Evolutionary conservation across 1,139 yeast species (phyloP), one percentile per base, ranked within the genome.

Genomic region (Saccharomyces uvarum): DNA sequence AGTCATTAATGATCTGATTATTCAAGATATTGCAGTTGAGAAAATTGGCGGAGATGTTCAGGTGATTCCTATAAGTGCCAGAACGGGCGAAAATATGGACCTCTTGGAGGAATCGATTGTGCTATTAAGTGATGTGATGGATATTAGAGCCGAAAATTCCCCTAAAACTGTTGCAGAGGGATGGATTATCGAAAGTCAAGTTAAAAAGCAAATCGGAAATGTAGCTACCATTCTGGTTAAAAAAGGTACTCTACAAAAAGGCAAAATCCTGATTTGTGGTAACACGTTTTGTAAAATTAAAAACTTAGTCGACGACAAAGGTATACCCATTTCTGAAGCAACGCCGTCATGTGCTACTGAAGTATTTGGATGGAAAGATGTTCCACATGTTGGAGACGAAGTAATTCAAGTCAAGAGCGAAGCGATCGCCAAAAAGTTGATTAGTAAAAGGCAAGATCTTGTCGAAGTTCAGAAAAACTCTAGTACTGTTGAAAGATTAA

Each of bases 1-100:
- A 62, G 96, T 90, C 1, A 77, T 86, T 56, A 80, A 83, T 2
- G 98, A 91, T 69, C 75, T 93, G 57, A 82, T 96, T 1, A 74
- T 80, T 0, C 77, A 88, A 57, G 97, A 83, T 2, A 83, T 93
- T 19, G 95, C 88, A 61, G 85, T 89, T 32, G 99, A 93, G 67
- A 93, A 87, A 57, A 88, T 85, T 66, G 99, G 99, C 55, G 99
- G 99, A 52, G 98, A 93, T 31, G 86, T 93, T 1, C 98, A 91
- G 68, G 86, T 89, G 0, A 90, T 93, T 2, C 81, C 82, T 55
- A 93, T 95, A 1, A 87, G 96, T 27, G 99, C 96, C 0, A 81
- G 86, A 57, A 87, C 97, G 1, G 89, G 90, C 2, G 72, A 83
- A 56, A 89, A 89, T 60, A 90, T 93, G 86, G 95, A 87, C 60